Evolutionary conservation across 2,329 filamentous ascomycete species (phyloP), one percentile per base, ranked within the genome.

Genomic region (Cytospora schulzeri): DNA sequence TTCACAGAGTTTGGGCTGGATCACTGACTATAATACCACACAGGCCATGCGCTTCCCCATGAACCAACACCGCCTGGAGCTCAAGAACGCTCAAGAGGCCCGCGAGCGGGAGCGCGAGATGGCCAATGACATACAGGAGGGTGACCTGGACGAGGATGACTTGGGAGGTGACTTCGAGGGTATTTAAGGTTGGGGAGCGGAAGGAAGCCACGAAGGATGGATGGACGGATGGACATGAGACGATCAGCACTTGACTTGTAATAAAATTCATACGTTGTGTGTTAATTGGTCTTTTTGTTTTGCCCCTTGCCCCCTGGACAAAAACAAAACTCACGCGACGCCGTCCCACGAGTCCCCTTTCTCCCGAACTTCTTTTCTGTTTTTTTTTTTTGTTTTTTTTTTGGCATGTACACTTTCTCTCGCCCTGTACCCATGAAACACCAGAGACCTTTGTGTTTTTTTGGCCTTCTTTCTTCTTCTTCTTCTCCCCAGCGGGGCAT

Each of bases 21-120:
- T 52, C 17, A 29, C 63, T 68, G 59, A 73, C 73, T 66, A 72
- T 17, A 19, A 19, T 24, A 55, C 54, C 53, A 66, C 7, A 38
- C 59, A 94, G 91, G 94, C 95, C 29, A 99, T 99, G 95, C 88
- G 95, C 62, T 99, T 98, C 80, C 95, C 95, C 2, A 98, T 98
- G 94, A 97, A 99, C 81, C 95, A 98, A 78, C 95, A 99, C 79
- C 88, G 95, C 22, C 84, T 98, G 63, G 95, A 99, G 79, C 85
- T 99, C 63, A 98, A 97, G 86, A 98, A 96, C 73, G 95, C 95
- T 0, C 94, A 98, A 78, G 96, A 99, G 79, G 95, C 95, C n/a
- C 87, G 95, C 58, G 95, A 99, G 77, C 86, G 95, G 24, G 95
- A 99, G 82, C 87, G 95, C 22, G 95, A 99, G 79, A 88, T 99